Base-by-base conservation (phyloP, 495 filamentous ascomycete genomes). In the Penicillium paxilli region DNA sequence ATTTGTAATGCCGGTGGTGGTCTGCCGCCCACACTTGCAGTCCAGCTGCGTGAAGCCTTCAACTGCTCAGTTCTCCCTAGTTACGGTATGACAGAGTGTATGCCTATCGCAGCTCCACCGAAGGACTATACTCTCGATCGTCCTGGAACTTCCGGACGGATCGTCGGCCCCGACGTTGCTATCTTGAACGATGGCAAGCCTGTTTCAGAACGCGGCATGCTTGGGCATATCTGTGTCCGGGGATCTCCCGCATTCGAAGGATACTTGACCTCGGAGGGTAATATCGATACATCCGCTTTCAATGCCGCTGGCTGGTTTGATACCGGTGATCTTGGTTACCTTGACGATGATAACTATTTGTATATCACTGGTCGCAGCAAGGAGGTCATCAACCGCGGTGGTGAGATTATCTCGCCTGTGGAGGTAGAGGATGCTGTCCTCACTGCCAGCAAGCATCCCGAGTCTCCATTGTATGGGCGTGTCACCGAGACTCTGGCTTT, bases 381-480 rank as follows among this genome's bases (percentile, higher is more conserved):
- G 75, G 87, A 90, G 64, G 70, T 90, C 16, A 89, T 90, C 68
- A 89, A 89, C 67, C 87, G 88, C 60, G 88, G 86, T 33, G 88
- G 88, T 17, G 88, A 91, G 66, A 91, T 90, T 67, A 90, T 91
- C 52, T 83, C 80, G 41, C 89, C 89, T 0, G 88, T 92, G 38
- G 89, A 93, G 70, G 69, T 93, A 14, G 89, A 93, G 58, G 91
- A 93, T 45, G 81, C 87, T 5, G 59, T 92, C 3, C 72, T 86
- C 12, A 73, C 84, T 62, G 64, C 71, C 1, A 58, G 67, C 8
- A 58, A 67, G 32, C 48, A 66, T 20, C 54, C 60, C 8, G 41
- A 52, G 9, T 73, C 69, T 8, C 59, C 64, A 3, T 60, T 73
- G 4, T 69, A 55, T 41, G 64, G 66, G 17, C 63, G 67, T 4